These are phyloP conservation scores for Yamadazyma aaseri DNA, from an alignment of 1,139 yeast genomes.

Conservation along the genomic window DNA sequence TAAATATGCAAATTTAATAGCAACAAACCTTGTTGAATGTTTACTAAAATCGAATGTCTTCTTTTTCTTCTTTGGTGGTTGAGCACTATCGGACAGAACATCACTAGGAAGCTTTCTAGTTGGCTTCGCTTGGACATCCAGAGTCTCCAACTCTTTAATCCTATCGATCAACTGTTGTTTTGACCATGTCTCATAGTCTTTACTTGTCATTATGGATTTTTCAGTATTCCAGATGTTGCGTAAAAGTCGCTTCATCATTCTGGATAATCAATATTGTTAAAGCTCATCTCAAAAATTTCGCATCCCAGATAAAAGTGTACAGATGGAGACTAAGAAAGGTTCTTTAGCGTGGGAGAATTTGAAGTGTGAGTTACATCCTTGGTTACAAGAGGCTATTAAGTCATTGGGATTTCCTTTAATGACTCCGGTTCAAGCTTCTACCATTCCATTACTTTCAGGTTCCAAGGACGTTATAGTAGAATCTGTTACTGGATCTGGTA, in stretches of 20 bases:
- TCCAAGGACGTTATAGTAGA: constrained; percentile 96
- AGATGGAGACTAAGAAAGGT: constrained; percentile 31
- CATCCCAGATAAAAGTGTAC: neutral
- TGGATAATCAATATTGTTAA: constrained; percentile 3
- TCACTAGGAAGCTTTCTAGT: neutral
- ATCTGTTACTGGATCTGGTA: constrained; percentile 97
- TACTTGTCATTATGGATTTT: constrained; percentile 1
- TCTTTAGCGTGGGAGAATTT: constrained; percentile 42
- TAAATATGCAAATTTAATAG: constrained; percentile 77
- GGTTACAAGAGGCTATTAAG: constrained; percentile 60
- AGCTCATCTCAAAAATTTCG: constrained; percentile 11
- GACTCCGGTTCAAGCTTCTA: constrained; percentile 98
- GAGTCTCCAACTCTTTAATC: constrained; percentile 46
- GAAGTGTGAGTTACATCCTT: constrained; percentile 37
- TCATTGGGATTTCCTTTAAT: constrained; percentile 75
- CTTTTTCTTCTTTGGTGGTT: constrained; percentile 16
- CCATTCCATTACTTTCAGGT: constrained; percentile 82
- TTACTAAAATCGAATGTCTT: constrained; percentile 69
- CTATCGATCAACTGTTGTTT: constrained; percentile 50
- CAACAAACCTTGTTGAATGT: constrained; percentile 68
- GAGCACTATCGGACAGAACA: neutral
- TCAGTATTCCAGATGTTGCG: constrained; percentile 9
- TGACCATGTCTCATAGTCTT: constrained; percentile 47
- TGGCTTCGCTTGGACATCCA: neutral
- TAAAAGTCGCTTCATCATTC: constrained; percentile 26